Base-by-base conservation (phyloP, 495 filamentous ascomycete species). In the Hypoxylon intermedium region DNA sequence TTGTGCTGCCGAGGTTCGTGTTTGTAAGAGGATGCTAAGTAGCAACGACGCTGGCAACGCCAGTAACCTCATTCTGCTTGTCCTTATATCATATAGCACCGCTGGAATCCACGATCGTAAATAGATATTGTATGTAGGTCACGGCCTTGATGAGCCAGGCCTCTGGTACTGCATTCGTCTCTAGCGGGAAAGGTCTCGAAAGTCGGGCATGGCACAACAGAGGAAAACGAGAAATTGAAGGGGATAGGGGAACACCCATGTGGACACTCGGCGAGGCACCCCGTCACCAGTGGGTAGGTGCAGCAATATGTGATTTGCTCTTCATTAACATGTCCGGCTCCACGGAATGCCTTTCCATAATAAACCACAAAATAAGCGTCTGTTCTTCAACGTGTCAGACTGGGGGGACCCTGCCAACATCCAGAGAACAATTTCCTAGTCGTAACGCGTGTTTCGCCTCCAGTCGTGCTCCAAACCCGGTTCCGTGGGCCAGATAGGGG, bases 11-110 rank as follows among this genome's bases (percentile, higher is more conserved):
- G 46, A 53, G 7, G 58, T 31, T n/a, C 58, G 37, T 5, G 72
- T 61, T 28, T 62, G 65, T 15, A 77, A 50, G 28, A 75, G 30
- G 33, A 80, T 62, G 54, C 62, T 50, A 30, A 74, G 36, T n/a
- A 71, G 58, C 13, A 71, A 58, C 40, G 65, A 59, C 12, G 58
- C 9, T 12, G 61, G 67, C 16, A 63, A 56, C 47, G 58, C 56
- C 21, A 58, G 50, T 16, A 60, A 24, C 62, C 45, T 61, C 68
- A 68, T 71, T 15, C 38, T 62, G 54, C 13, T 33, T 40, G 18
- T 26, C 47, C 43, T 13, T 23, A 26, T 52, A 9, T 13, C 52
- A 9, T 34, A 18, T 46, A 5, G 3, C 36, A 7, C 9, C 18
- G 21, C 33, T 37, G 20, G 11, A 26, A 26, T 7, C 7, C 24